Base-by-base conservation (phyloP, 73 alveolate species). In the Paramecium caudatum region DNA sequence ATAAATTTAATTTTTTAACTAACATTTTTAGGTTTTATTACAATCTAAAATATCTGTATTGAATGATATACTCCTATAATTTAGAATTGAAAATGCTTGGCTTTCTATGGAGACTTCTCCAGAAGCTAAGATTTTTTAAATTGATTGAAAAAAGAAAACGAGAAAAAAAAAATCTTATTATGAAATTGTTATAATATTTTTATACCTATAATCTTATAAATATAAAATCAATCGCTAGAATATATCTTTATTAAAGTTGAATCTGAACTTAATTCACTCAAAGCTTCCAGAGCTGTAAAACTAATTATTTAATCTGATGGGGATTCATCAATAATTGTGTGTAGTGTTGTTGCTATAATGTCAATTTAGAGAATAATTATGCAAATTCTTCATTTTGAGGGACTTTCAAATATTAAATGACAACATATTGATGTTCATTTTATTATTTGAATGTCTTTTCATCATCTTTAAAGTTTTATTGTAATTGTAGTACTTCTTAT, bases 391-490 rank as follows among this genome's bases (percentile, higher is more conserved):
- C 80, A 23, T 55, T 43, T 27, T 9, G 10, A 27, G 80, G 83
- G 34, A 65, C 83, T 25, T 30, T 65, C 49, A 65, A 65, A 65
- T 65, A 65, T 65, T 36, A n/a, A 33, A 32, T 36, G 13, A 65
- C 34, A 1, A 36, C 19, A 65, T 65, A 65, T n/a, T 36, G 19
- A 65, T 65, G 49, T 65, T 65, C 83, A 4, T 32, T 10, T 32
- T 65, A 65, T n/a, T 30, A 12, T 32, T 65, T 65, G n/a, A 65
- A 65, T 12, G 83, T 65, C 13, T 30, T 33, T 65, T 65, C 83
- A 65, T 65, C 83, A 65, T 65, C 83, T 65, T 65, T 33, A 33
- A 36, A 65, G 15, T 33, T 65, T 36, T 65, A 30, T 74, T 74
- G 25, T 41, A 45, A 74, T 33, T 68, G 5, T 2, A 68, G 21